Percentiles rank a stretch among this genome's conserved stretches.
Evolutionary conservation across 2,329 filamentous ascomycete genomes (phyloP).

Genomic region (Aureobasidium sp.): DNA sequence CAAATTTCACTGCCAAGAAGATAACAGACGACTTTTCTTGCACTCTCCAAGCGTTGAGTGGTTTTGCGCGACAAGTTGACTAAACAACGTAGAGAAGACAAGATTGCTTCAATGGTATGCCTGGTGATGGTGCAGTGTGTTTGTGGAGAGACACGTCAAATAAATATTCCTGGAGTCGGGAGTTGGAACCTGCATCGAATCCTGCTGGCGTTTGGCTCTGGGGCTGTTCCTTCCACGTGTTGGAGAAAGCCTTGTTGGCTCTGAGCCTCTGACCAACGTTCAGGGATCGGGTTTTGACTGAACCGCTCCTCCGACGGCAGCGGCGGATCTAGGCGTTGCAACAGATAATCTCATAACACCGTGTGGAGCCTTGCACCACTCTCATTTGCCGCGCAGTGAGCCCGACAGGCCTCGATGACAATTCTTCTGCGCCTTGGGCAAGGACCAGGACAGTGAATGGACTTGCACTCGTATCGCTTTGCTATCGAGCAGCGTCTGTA

Average conservation of each 20-base stretch:
- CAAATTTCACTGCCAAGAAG: conserved; percentile 15
- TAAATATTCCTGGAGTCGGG: background rate
- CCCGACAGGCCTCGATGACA: conserved; percentile 5
- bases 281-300: background rate
- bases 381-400: conserved; percentile 7
- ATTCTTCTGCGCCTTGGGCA: background rate
- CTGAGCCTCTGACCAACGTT: background rate
- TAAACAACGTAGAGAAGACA: background rate
- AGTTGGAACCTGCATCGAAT: conserved; percentile 8
- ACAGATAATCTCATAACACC: conserved; percentile 8
- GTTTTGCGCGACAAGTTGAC: background rate
- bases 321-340: conserved; percentile 11
- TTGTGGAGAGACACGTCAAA: conserved; percentile 5
- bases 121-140: background rate
- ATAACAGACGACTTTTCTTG: conserved; percentile 2
- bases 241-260: background rate
- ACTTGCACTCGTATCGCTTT: background rate
- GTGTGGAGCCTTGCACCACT: conserved; percentile 12
- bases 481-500: background rate
- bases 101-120: background rate
- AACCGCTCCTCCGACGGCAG: conserved; percentile 2
- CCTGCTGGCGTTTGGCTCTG: conserved; percentile 9
- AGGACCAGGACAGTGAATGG: background rate
- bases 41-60: background rate
- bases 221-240: conserved; percentile 11